A percentile compares a stretch with the other conserved stretches of the same genome.
phyloP scores from a whole-genome alignment of 805 yeast genomes.

The Ogataea haglerorum region DNA sequence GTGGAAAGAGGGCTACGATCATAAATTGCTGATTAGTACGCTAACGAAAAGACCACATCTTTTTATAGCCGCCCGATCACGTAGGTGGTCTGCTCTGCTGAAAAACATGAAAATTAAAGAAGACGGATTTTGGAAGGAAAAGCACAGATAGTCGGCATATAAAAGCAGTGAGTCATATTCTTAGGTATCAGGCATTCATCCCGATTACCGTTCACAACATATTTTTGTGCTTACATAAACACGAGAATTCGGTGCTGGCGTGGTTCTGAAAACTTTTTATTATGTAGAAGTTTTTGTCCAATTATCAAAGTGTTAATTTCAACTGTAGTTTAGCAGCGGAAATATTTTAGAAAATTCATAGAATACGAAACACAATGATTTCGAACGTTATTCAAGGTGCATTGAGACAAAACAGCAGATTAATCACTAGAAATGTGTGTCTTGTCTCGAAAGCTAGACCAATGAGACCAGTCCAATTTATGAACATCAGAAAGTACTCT shows the following conservation, averaged over 20 bases:
- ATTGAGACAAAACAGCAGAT: conserved; percentile 33
- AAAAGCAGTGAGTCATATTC: too few species aligned
- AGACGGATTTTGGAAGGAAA: conserved; percentile 26
- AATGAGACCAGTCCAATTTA: conserved; percentile 19
- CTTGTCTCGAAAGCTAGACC: conserved; percentile 12
- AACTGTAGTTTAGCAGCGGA: conserved; percentile 11
- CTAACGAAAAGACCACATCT: conserved; percentile 18
- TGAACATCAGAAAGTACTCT: conserved; percentile 61
- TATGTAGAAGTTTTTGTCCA: conserved; percentile 20
- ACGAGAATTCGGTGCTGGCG: conserved; percentile 1
- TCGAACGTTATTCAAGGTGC: conserved; percentile 34
- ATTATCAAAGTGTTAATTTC: conserved; percentile 24
- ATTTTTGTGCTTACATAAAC: conserved; percentile 3
- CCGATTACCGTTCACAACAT: too few species aligned
- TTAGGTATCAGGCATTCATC: too few species aligned
- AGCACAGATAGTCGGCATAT: not conserved
- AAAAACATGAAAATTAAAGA: conserved; percentile 20
- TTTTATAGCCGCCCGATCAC: conserved; percentile 2
- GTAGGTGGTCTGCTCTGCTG: conserved; percentile 22
- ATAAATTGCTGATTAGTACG: conserved; percentile 23
- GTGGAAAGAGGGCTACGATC: conserved; percentile 10
- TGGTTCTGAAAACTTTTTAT: conserved; percentile 11
- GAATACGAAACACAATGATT: conserved; percentile 26
- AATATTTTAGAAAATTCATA: conserved; percentile 5
- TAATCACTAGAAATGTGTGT: conserved; percentile 22